phyloP scores from a whole-genome alignment of 2,329 filamentous ascomycete species.

The Xylariaceae sp. region DNA sequence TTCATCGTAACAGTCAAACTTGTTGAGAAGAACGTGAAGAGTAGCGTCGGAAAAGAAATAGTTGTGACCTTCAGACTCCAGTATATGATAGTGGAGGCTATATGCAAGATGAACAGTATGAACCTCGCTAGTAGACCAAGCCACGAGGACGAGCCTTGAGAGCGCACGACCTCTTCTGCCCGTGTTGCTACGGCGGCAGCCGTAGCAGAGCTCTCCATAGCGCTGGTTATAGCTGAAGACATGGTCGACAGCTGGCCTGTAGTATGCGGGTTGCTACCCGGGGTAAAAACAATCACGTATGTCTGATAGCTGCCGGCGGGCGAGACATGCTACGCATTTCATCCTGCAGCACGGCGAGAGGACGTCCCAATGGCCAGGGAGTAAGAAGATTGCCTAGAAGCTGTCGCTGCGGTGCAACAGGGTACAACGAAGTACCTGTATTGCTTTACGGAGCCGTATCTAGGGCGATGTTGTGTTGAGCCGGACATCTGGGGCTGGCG shows the following conservation, averaged over 20 bases:
- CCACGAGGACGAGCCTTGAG: conserved; percentile 46
- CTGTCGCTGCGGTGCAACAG: background rate
- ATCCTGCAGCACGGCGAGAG: conserved; percentile 20
- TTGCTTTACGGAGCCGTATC: conserved; percentile 5
- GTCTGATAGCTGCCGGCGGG: background rate
- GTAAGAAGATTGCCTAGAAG: background rate
- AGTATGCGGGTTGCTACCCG: background rate
- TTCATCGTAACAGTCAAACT: conserved; percentile 98
- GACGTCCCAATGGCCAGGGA: background rate
- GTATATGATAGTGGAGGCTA: conserved; percentile 62
- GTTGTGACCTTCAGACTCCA: conserved; percentile 83
- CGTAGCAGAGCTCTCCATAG: conserved; percentile 23
- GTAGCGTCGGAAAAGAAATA: conserved; percentile 82
- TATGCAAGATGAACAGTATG: conserved; percentile 53
- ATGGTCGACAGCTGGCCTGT: conserved; percentile 17
- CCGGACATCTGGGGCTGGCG: conserved; percentile 20
- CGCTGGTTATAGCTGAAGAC: conserved; percentile 24
- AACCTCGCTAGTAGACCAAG: conserved; percentile 55
- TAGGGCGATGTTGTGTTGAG: conserved; percentile 10
- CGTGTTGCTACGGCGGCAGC: conserved; percentile 23
- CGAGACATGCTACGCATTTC: conserved; percentile 16
- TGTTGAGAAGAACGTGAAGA: conserved; percentile 60
- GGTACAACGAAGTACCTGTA: conserved; percentile 7
- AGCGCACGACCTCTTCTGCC: conserved; percentile 23
- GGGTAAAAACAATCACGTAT: background rate